Percentiles rank a stretch among this genome's conserved stretches.
These are phyloP conservation scores for Geotrichum candidum DNA, from an alignment of 1,139 yeast species.

Conservation along the genomic window DNA sequence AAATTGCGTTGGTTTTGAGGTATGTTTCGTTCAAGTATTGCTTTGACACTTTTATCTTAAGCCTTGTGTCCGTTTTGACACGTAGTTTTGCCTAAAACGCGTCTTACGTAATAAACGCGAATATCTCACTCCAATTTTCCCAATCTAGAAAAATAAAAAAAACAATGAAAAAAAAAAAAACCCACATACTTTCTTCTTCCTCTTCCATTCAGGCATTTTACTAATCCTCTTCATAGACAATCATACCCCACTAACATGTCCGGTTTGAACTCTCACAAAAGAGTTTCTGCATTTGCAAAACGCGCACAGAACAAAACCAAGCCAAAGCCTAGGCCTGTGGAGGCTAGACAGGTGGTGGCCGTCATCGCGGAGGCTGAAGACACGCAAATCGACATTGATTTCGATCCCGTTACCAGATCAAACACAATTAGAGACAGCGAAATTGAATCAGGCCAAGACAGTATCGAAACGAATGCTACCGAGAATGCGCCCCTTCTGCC, in stretches of 20 bases:
- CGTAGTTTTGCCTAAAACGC: not conserved
- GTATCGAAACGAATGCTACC: not conserved
- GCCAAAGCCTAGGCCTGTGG: not conserved
- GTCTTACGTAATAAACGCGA: not conserved
- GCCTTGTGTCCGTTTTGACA: not conserved
- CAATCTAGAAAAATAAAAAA: not conserved
- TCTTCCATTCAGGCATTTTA: not conserved
- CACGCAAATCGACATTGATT: not conserved
- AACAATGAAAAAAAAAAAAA: not conserved
- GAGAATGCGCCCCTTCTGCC: not conserved
- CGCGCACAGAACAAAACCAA: conserved; percentile 9
- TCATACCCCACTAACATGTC: not conserved
- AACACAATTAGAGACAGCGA: not conserved
- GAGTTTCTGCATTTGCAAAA: conserved; percentile 14
- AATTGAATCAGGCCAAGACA: not conserved
- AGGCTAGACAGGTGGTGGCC: not conserved
- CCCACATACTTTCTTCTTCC: not conserved
- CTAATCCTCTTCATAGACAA: not conserved
- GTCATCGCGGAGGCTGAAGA: not conserved
- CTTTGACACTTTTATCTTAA: not conserved
- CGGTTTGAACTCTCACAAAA: conserved; percentile 3
- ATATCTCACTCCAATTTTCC: not conserved
- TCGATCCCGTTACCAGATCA: not conserved
- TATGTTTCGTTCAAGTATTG: no score
- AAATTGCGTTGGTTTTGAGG: no score